phyloP scores from a whole-genome alignment of 2,329 filamentous ascomycete genomes.

The Fusarium dimerum region DNA sequence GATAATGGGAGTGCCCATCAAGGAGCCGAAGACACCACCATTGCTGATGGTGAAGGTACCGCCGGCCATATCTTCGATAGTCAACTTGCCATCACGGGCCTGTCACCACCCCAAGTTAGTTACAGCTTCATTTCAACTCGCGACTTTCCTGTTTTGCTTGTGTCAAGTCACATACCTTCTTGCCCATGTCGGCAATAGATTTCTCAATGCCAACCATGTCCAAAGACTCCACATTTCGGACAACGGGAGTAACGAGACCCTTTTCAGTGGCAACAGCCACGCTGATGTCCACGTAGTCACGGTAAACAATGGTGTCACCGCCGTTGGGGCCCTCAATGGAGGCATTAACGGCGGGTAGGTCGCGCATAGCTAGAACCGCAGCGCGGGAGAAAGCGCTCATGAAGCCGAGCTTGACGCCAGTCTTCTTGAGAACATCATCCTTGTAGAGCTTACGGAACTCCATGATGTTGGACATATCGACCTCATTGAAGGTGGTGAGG shows the following conservation, averaged over 20 bases:
- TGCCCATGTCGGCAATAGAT: slow-evolving; percentile 88
- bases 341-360: slow-evolving; percentile 92
- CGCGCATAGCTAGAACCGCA: slow-evolving; percentile 87
- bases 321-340: slow-evolving; percentile 95
- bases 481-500: slow-evolving; percentile 97
- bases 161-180: slow-evolving; percentile 66
- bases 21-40: slow-evolving; percentile 92
- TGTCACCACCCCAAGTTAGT: background rate
- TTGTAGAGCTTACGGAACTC: slow-evolving; percentile 98
- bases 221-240: slow-evolving; percentile 87
- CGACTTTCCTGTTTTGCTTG: too few species aligned
- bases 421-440: slow-evolving; percentile 93
- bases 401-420: slow-evolving; percentile 97
- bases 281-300: slow-evolving; percentile 97
- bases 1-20: slow-evolving; percentile 98
- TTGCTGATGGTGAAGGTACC: slow-evolving; percentile 99
- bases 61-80: slow-evolving; percentile 98
- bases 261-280: slow-evolving; percentile 97
- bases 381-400: slow-evolving; percentile 97
- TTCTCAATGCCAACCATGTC: slow-evolving; percentile 89
- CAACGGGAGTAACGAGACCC: slow-evolving; percentile 93
- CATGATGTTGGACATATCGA: slow-evolving; percentile 98
- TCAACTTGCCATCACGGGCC: slow-evolving; percentile 94
- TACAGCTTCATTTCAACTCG: background rate
- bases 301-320: slow-evolving; percentile 96